A percentile compares a stretch with the other conserved stretches of the same genome.
These are phyloP conservation scores for Corynespora cassiicola DNA, from an alignment of 2,329 filamentous ascomycete genomes.

Conservation along the genomic window DNA sequence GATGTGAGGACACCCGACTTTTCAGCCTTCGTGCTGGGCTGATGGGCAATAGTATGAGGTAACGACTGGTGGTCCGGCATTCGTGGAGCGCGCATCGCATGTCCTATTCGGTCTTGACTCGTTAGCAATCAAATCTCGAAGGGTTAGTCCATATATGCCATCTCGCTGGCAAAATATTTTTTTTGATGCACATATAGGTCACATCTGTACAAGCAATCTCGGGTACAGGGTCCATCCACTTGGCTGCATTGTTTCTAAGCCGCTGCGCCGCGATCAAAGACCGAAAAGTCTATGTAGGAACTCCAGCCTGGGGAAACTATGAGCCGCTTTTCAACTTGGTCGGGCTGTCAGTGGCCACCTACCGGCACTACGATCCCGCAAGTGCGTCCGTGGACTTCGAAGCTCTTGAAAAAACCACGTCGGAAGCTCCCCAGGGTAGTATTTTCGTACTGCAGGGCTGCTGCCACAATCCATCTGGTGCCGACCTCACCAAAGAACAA, in stretches of 20 bases:
- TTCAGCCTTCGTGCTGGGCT: not conserved
- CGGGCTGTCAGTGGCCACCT: conserved; percentile 34
- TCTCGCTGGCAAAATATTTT: too few species aligned
- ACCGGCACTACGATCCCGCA: conserved; percentile 36
- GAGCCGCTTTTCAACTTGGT: conserved; percentile 37
- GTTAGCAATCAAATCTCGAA: conserved; percentile 1
- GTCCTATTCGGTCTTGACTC: conserved; percentile 38
- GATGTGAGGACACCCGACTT: conserved; percentile 4
- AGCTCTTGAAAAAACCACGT: conserved; percentile 24
- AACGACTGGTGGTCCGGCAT: conserved; percentile 41
- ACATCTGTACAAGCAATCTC: conserved; percentile 49
- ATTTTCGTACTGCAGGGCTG: conserved; percentile 47
- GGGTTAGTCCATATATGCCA: not conserved
- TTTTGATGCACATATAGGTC: conserved; percentile 20
- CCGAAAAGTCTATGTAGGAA: conserved; percentile 37
- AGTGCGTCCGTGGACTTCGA: conserved; percentile 33
- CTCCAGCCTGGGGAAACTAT: conserved; percentile 46
- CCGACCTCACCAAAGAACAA: conserved; percentile 38
- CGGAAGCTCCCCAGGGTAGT: conserved; percentile 33
- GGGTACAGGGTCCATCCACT: conserved; percentile 46
- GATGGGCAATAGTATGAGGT: conserved; percentile 37
- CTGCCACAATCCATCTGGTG: conserved; percentile 48
- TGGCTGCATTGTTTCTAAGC: conserved; percentile 41
- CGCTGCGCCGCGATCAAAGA: conserved; percentile 21
- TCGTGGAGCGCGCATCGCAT: conserved; percentile 33